Base-by-base conservation (phyloP, 768 basidiomycete genomes). In the Hygrocybe coccinea region DNA sequence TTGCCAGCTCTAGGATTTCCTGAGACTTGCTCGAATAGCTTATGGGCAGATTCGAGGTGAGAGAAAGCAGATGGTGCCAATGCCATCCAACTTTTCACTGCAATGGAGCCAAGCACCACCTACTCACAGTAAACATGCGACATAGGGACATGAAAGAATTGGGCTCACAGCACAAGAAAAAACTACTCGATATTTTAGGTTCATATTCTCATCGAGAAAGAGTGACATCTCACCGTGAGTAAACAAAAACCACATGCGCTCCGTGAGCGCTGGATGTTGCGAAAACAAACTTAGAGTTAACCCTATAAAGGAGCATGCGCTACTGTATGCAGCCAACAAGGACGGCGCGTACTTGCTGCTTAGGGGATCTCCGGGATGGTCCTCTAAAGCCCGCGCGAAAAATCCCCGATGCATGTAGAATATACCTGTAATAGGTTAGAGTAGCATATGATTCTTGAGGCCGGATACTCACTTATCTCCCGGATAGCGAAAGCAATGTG, bases 371-470 rank as follows among this genome's bases (percentile, higher is more conserved):
- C 67, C 69, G 0, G 83, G 80, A 54, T 67, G 77, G 57, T 86
- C 85, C 61, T 84, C 83, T 54, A 88, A 66, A 0, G 85, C 85
- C 55, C 82, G 80, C 1, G 84, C 85, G 63, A 88, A 88, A 73
- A 84, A 88, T 5, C 84, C 85, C 47, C 86, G 78, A 67, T 88
- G 85, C 76, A 88, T 83, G 60, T 87, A 87, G 62, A 87, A 85
- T 25, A 86, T 67, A 11, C 81, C 85, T 86, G 58, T 22, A 36
- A 29, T 52, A 58, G 57, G 44, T 38, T 49, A 51, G 14, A 19
- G 38, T 48, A 48, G 45, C 25, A 38, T 14, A n/a, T 54, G 1
- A 54, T 17, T 35, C n/a, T n/a, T 22, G 29, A 29, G 36, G 48
- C 53, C 25, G 49, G 57, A 43, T 49, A 25, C 79, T 60, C 60